Conservation (phyloP, 306 rosid species). For the Mucuna pruriens region DNA sequence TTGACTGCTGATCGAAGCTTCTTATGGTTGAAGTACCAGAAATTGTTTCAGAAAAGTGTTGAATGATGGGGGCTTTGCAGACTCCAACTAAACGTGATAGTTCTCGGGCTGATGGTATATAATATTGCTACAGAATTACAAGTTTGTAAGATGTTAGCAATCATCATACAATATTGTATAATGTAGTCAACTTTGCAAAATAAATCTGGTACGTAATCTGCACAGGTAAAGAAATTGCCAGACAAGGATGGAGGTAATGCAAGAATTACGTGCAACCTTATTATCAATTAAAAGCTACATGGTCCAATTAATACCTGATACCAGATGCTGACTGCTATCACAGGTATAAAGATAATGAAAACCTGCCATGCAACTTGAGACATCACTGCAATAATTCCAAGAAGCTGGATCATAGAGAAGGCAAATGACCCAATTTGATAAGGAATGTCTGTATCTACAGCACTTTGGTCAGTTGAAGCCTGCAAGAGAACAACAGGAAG, state of each 20-base stretch:
- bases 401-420: slow-evolving; percentile 20
- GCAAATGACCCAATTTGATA: slow-evolving; percentile 9
- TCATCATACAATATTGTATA: too few species aligned
- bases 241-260: not conserved
- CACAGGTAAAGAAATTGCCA: slow-evolving; percentile 34
- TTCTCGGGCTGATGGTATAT: too few species aligned
- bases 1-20: slow-evolving; percentile 73
- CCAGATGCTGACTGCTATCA: slow-evolving; percentile 42
- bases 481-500: not conserved
- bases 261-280: not conserved
- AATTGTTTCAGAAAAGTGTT: slow-evolving; percentile 79
- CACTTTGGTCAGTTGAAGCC: slow-evolving; percentile 49
- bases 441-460: slow-evolving; percentile 33
- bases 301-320: slow-evolving; percentile 40
- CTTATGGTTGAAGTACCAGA: slow-evolving; percentile 79
- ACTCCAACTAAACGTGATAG: too few species aligned
- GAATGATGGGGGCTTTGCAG: slow-evolving; percentile 85
- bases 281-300: not conserved
- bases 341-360: slow-evolving; percentile 46
- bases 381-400: slow-evolving; percentile 46
- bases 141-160: too few species aligned
- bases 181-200: not conserved
- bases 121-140: too few species aligned
- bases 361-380: slow-evolving; percentile 53
- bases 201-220: not conserved